Evolutionary conservation across 2,329 filamentous ascomycete species (phyloP), one percentile per base, ranked within the genome.

Genomic region (Metarhizium robertsii): DNA sequence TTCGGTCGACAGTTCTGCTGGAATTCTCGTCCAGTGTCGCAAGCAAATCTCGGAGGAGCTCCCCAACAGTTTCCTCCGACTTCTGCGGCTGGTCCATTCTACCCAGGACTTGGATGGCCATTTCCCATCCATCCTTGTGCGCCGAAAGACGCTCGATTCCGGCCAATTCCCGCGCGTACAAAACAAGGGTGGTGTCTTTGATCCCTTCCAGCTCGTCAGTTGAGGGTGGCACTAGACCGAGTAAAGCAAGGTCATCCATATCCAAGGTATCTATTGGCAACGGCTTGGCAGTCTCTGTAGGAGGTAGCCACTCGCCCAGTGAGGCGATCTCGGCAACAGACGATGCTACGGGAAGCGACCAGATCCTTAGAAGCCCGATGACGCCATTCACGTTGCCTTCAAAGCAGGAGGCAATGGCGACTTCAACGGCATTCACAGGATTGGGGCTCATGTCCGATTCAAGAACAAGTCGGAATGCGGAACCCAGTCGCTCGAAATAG

Each of bases 301-400:
- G 64, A 29, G 86, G 84, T 48, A 96, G 78, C 92, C 92, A 97
- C 48, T 86, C 85, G 8, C 87, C 90, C 30, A 90, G 76, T n/a
- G 84, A 86, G 11, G 89, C 91, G 55, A 97, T 77, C 70, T 97
- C 92, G 3, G 88, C 87, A 16, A 94, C 83, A 6, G 90, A 84
- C 34, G 87, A 80, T 11, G 90, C 85, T 18, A 96, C 72, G 1
- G 88, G 85, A 32, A 94, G 79, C 34, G 92, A 96, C 87, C 89
- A 95, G 5, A 79, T 78, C 54, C 87, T 81, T 34, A 96, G 70
- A 50, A 96, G 79, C 10, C 84, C 82, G 51, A 96, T 73, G 6
- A 89, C 83, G 29, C 84, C 87, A 66, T 91, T 87, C 40, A 88
- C 75, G 59, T 95, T 90, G 52, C 88, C 88, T 68, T 96, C 90